These are phyloP conservation scores for Acanthamoeba sp. DNA, from an alignment of 208 protist genomes.

Conservation along the genomic window DNA sequence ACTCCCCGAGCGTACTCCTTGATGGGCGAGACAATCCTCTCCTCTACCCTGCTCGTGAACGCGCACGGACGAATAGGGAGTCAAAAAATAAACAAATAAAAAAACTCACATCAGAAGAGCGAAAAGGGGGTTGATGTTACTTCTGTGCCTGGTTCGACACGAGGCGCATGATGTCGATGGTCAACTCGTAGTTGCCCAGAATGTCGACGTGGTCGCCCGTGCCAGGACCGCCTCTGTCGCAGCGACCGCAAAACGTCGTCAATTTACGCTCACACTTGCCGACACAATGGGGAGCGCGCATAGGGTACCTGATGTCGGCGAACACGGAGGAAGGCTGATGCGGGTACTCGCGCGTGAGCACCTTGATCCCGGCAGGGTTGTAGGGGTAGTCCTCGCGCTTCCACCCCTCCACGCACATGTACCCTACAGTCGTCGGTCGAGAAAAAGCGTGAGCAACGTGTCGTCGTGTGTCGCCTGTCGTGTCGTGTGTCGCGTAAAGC, in stretches of 20 bases:
- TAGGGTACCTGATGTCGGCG: not conserved
- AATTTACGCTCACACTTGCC: slow-evolving; percentile 90
- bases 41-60: slow-evolving; percentile 2
- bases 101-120: not conserved
- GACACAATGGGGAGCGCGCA: slow-evolving; percentile 76
- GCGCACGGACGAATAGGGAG: too few species aligned
- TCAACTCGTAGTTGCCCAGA: slow-evolving; percentile 82
- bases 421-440: slow-evolving; percentile 75
- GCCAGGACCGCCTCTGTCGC: slow-evolving; percentile 28
- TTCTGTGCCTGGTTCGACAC: not conserved
- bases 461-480: too few species aligned
- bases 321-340: slow-evolving; percentile 81
- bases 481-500: too few species aligned
- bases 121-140: not conserved
- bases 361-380: slow-evolving; percentile 80
- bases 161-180: not conserved
- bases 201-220: slow-evolving; percentile 93
- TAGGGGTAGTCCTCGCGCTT: slow-evolving; percentile 24
- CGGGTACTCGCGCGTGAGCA: slow-evolving; percentile 92
- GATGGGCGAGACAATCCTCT: slow-evolving; percentile 32
- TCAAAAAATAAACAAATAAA: too few species aligned
- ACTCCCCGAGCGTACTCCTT: not conserved
- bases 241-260: too few species aligned
- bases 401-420: slow-evolving; percentile 95
- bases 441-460: too few species aligned